A percentile compares a stretch with the other conserved stretches of the same genome.
phyloP scores from a whole-genome alignment of 805 yeast genomes.

The Ogataea salicorniae region DNA sequence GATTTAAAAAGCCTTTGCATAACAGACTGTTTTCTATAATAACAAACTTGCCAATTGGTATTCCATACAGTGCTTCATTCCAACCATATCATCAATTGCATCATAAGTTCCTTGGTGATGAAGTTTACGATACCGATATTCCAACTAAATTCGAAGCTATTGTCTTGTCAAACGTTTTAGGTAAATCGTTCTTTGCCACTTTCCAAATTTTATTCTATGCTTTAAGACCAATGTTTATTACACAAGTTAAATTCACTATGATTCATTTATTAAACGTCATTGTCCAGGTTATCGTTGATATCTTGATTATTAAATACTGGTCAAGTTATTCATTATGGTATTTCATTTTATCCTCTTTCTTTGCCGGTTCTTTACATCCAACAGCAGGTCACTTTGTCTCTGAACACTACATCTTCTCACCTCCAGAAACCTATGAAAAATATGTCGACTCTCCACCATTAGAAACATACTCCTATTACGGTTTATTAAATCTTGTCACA shows the following conservation, averaged over 20 bases:
- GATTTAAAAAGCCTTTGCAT: conserved; percentile 71
- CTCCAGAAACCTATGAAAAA: conserved; percentile 33
- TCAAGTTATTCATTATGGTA: conserved; percentile 63
- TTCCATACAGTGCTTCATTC: conserved; percentile 85
- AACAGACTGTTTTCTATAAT: conserved; percentile 75
- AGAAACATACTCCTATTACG: conserved; percentile 89
- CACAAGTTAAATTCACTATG: conserved; percentile 66
- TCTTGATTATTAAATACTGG: conserved; percentile 50
- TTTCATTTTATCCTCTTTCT: conserved; percentile 68
- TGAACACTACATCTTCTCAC: conserved; percentile 80
- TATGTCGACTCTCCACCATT: conserved; percentile 47
- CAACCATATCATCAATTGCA: conserved; percentile 89
- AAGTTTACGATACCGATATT: conserved; percentile 75
- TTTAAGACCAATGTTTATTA: conserved; percentile 80
- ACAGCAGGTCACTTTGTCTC: conserved; percentile 94
- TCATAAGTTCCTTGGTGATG: conserved; percentile 87
- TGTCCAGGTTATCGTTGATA: conserved; percentile 56
- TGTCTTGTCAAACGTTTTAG: conserved; percentile 67
- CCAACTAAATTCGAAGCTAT: conserved; percentile 79
- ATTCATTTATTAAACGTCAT: conserved; percentile 67
- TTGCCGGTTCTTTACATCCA: conserved; percentile 91
- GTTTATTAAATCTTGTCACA: conserved; percentile 66
- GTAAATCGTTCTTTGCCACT: conserved; percentile 86
- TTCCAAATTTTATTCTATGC: conserved; percentile 89
- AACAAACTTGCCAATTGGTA: conserved; percentile 80